phyloP scores from a whole-genome alignment of 495 filamentous ascomycete genomes.

The Annulohypoxylon bovei region DNA sequence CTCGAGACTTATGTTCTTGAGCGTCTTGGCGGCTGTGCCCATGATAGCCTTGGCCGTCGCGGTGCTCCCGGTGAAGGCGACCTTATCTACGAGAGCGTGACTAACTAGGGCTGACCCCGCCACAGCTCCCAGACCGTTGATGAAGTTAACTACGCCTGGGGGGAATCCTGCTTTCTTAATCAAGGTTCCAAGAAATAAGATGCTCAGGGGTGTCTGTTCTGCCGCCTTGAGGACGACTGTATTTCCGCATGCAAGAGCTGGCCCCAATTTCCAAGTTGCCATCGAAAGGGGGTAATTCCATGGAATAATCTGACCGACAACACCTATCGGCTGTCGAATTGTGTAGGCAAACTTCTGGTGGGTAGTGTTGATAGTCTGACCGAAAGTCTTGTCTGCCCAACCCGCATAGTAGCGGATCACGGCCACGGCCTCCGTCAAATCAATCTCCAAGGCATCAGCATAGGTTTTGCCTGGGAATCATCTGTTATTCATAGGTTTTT shows the following conservation, averaged over 20 bases:
- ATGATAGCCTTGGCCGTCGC: conserved; percentile 3
- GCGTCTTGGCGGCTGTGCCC: conserved; percentile 10
- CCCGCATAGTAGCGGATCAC: conserved; percentile 11
- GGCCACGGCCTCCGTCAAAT: background rate
- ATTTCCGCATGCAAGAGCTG: conserved; percentile 8
- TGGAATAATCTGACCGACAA: conserved; percentile 3
- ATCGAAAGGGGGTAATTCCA: conserved; percentile 16
- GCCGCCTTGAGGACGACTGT: conserved; percentile 5
- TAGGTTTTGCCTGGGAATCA: conserved; percentile 4
- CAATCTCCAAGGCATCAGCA: background rate
- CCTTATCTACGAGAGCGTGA: conserved; percentile 8
- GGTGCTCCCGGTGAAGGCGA: conserved; percentile 8
- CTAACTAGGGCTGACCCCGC: conserved; percentile 2
- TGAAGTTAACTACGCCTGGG: background rate
- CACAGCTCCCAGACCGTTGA: background rate
- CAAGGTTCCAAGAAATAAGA: conserved; percentile 8
- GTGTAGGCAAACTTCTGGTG: conserved; percentile 10
- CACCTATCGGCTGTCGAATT: conserved; percentile 1
- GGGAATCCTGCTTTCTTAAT: conserved; percentile 9
- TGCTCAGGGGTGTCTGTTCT: conserved; percentile 7
- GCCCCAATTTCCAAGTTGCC: conserved; percentile 12
- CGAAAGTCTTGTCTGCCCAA: conserved; percentile 6
- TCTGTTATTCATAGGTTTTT: background rate
- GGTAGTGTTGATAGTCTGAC: conserved; percentile 4
- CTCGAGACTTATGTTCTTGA: conserved; percentile 14